A percentile compares a stretch with the other conserved stretches of the same genome.
These are phyloP conservation scores for Dothideomycetes sp. DNA, from an alignment of 2,329 filamentous ascomycete species.

Conservation along the genomic window DNA sequence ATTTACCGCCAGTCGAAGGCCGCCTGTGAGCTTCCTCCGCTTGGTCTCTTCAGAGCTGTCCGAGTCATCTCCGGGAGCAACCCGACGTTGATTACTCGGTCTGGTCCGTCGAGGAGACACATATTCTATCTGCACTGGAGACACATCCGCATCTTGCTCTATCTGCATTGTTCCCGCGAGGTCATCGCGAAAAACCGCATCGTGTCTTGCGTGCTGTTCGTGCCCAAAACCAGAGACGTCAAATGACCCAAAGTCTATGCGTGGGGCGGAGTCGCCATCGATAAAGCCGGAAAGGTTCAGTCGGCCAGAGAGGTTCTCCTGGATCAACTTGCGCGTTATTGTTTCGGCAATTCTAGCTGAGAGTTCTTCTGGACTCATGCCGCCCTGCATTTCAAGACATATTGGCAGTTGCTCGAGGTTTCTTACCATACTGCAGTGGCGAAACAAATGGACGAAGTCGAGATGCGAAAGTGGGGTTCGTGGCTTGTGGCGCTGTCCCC, in stretches of 20 bases:
- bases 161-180: not conserved
- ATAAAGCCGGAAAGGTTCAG: conserved; percentile 5
- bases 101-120: not conserved
- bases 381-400: no score
- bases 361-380: no score
- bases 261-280: conserved; percentile 3
- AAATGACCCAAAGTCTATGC: conserved; percentile 3
- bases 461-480: no score
- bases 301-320: no score
- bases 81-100: conserved; percentile 1
- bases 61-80: conserved; percentile 2
- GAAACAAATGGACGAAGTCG: no score
- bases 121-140: not conserved
- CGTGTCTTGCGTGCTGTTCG: conserved; percentile 3
- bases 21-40: conserved; percentile 22
- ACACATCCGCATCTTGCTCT: not conserved
- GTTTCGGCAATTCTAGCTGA: no score
- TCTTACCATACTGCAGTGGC: no score
- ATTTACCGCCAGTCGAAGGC: conserved; percentile 16
- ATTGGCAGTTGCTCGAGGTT: no score
- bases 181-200: not conserved
- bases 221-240: not conserved
- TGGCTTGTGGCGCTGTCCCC: no score
- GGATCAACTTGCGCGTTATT: no score
- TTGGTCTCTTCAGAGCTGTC: no score